Evolutionary conservation across 2,329 filamentous ascomycete species (phyloP).

Genomic region (Beauveria sp.): DNA sequence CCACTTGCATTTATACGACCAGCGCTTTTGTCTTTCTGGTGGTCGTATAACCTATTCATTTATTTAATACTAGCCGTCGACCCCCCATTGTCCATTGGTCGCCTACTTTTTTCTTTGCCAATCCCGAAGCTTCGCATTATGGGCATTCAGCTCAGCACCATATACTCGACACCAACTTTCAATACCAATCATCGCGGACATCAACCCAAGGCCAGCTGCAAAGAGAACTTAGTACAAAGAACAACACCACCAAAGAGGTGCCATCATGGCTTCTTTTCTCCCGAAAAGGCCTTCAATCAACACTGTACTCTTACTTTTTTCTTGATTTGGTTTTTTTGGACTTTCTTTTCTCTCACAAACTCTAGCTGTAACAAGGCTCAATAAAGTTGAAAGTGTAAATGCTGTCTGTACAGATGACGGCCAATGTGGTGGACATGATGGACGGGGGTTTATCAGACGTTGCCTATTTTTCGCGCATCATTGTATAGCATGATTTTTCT

Average conservation of each 20-base stretch:
- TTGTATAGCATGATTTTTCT: slow-evolving; percentile 10
- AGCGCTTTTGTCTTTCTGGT: background rate
- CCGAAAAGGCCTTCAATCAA: background rate
- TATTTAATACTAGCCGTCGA: slow-evolving; percentile 11
- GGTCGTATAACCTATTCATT: slow-evolving; percentile 5
- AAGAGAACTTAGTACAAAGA: background rate
- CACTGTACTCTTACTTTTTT: background rate
- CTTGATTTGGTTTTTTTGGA: background rate
- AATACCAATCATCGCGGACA: background rate
- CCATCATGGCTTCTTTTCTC: background rate
- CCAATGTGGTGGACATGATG: background rate
- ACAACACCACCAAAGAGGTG: background rate
- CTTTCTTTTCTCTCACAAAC: background rate
- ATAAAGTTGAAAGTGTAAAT: background rate
- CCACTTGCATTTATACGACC: slow-evolving; percentile 8
- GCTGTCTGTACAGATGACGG: background rate
- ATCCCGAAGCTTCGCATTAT: background rate
- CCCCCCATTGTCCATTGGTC: background rate
- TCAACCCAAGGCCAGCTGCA: background rate
- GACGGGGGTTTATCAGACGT: background rate
- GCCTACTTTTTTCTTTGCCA: background rate
- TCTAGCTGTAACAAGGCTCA: background rate
- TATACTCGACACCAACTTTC: slow-evolving; percentile 1
- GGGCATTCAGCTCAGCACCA: background rate
- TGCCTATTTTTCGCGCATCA: background rate